Evolutionary conservation across 2,329 filamentous ascomycete genomes (phyloP).

Genomic region (Fusarium sp.): DNA sequence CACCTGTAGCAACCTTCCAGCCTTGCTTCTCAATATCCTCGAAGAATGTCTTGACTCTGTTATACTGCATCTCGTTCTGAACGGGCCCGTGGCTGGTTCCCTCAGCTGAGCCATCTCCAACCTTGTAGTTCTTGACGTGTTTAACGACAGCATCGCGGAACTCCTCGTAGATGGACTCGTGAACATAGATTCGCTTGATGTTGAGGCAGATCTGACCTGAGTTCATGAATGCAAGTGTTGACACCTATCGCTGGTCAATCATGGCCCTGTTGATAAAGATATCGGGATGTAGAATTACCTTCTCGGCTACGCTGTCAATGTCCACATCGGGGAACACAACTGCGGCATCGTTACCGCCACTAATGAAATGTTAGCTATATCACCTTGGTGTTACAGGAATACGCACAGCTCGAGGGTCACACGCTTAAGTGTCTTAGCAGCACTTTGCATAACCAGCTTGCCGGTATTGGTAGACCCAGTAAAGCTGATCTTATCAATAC

Average conservation of each 20-base stretch:
- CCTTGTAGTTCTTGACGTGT: slow-evolving; percentile 56
- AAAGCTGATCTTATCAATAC: slow-evolving; percentile 73
- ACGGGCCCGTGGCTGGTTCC: slow-evolving; percentile 67
- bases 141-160: slow-evolving; percentile 61
- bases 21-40: slow-evolving; percentile 63
- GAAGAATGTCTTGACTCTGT: slow-evolving; percentile 62
- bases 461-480: slow-evolving; percentile 72
- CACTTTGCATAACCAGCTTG: slow-evolving; percentile 71
- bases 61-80: slow-evolving; percentile 75
- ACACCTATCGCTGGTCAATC: slow-evolving; percentile 41
- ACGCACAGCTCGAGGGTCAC: slow-evolving; percentile 68
- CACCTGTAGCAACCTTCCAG: slow-evolving; percentile 59
- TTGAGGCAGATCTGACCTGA: slow-evolving; percentile 57
- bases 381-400: rapidly evolving
- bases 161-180: slow-evolving; percentile 69
- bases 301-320: slow-evolving; percentile 54
- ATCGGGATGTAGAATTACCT: slow-evolving; percentile 50
- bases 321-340: slow-evolving; percentile 71
- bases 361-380: slow-evolving; percentile 35
- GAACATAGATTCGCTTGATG: slow-evolving; percentile 72
- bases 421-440: slow-evolving; percentile 69
- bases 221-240: slow-evolving; percentile 68
- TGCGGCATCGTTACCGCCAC: slow-evolving; percentile 70
- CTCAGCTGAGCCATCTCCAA: slow-evolving; percentile 60
- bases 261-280: no score